phyloP scores from a whole-genome alignment of 306 rosid genomes.

The Cicer pinnatifidum region DNA sequence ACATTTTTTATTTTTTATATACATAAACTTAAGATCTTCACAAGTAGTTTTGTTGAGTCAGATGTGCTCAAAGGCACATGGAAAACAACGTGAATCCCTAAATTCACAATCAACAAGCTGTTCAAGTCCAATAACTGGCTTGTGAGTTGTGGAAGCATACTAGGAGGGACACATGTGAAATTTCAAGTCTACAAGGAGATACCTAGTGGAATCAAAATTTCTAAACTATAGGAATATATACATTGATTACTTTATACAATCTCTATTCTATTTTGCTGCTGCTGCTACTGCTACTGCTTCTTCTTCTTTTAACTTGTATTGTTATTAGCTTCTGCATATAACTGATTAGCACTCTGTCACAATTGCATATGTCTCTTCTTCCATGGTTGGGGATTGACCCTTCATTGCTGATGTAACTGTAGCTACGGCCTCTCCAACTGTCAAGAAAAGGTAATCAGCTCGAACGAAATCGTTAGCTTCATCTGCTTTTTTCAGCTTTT shows the following conservation, averaged over 20 bases:
- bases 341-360: slow-evolving; percentile 6
- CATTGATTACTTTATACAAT: slow-evolving; percentile 13
- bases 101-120: too few species aligned
- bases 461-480: slow-evolving; percentile 49
- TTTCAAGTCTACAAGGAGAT: slow-evolving; percentile 24
- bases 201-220: neutral
- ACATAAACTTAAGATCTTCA: neutral
- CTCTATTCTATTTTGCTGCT: slow-evolving; percentile 12
- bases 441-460: slow-evolving; percentile 63
- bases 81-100: too few species aligned
- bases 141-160: neutral
- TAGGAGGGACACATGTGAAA: neutral
- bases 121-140: too few species aligned
- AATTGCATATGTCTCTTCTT: slow-evolving; percentile 33
- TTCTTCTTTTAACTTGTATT: neutral
- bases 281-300: neutral
- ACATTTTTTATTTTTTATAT: neutral
- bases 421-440: slow-evolving; percentile 78
- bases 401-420: slow-evolving; percentile 61
- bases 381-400: slow-evolving; percentile 42
- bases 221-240: slow-evolving; percentile 15
- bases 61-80: slow-evolving; percentile 21
- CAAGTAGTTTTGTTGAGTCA: slow-evolving; percentile 37
- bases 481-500: slow-evolving; percentile 63
- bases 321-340: slow-evolving; percentile 2